A percentile compares a stretch with the other conserved stretches of the same genome.
Conservation (phyloP, 345 rosid genomes). For the Corymbia maculata region DNA sequence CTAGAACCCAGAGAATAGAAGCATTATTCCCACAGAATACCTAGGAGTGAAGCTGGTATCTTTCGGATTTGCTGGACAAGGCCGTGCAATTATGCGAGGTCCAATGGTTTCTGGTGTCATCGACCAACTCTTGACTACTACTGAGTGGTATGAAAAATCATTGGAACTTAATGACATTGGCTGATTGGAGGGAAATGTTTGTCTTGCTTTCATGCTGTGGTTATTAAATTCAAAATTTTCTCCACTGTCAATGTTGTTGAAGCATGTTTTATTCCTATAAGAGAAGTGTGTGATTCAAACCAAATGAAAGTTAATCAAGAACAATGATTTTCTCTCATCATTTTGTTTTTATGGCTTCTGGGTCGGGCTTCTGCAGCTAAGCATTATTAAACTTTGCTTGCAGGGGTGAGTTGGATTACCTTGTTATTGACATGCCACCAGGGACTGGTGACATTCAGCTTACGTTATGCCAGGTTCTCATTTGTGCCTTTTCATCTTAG, state of each 20-base stretch:
- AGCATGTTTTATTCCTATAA: neutral
- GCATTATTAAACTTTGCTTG: neutral
- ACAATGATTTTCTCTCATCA: neutral
- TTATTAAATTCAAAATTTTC: neutral
- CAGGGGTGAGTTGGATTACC: slow-evolving; percentile 99
- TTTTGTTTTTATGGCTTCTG: neutral
- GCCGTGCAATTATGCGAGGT: slow-evolving; percentile 95
- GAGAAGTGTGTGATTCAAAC: neutral
- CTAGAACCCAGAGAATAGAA: slow-evolving; percentile 80
- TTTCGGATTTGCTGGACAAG: slow-evolving; percentile 97
- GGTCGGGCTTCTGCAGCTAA: neutral
- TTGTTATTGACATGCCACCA: slow-evolving; percentile 97
- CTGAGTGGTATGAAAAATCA: slow-evolving; percentile 57
- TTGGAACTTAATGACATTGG: neutral
- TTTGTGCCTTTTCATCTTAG: neutral
- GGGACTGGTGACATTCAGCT: slow-evolving; percentile 99
- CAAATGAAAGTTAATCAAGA: neutral
- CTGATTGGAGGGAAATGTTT: neutral
- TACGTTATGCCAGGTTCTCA: slow-evolving; percentile 81
- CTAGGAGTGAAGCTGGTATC: slow-evolving; percentile 93
- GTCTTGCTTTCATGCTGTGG: neutral
- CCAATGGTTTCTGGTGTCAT: slow-evolving; percentile 99
- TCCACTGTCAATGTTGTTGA: neutral
- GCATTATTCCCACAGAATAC: slow-evolving; percentile 89
- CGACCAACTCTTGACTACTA: slow-evolving; percentile 79